A percentile compares a stretch with the other conserved stretches of the same genome.
phyloP scores from a whole-genome alignment of 164 flowering plant species.

The Dillenia suffruticosa region DNA sequence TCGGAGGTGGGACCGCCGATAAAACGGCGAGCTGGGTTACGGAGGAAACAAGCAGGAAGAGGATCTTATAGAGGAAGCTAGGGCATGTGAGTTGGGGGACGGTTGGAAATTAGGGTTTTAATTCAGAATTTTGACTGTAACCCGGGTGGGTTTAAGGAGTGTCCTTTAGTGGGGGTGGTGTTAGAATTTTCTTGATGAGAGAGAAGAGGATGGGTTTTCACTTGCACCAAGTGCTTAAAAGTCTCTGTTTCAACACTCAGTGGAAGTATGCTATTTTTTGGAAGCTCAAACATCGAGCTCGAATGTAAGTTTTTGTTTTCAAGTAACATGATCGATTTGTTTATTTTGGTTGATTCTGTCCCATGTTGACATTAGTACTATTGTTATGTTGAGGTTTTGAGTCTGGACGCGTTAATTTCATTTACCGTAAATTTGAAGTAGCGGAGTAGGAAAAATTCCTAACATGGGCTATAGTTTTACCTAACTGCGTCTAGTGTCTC shows the following conservation, averaged over 20 bases:
- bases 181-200: conserved; percentile 11
- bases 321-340: neutral
- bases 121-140: neutral
- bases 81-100: conserved; percentile 11
- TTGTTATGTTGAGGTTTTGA: neutral
- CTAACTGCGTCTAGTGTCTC: too few relatives aligned
- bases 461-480: neutral
- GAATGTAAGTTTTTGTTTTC: conserved; percentile 39
- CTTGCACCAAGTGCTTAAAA: conserved; percentile 46
- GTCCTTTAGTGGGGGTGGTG: conserved; percentile 2
- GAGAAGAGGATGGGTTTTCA: conserved; percentile 40
- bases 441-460: too few relatives aligned
- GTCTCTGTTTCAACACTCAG: conserved; percentile 52
- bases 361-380: neutral
- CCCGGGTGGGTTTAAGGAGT: conserved; percentile 6
- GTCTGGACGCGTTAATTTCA: neutral
- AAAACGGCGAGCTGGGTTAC: conserved; percentile 73
- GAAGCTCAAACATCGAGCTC: conserved; percentile 65
- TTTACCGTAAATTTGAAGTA: neutral
- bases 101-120: conserved; percentile 5
- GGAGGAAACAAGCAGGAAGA: conserved; percentile 93
- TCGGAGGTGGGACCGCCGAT: conserved; percentile 75
- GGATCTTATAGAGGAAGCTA: conserved; percentile 91
- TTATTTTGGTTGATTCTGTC: neutral
- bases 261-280: conserved; percentile 80